Evolutionary conservation across 2,329 filamentous ascomycete genomes (phyloP), one percentile per base, ranked within the genome.

Genomic region (Chaetomium sp.): DNA sequence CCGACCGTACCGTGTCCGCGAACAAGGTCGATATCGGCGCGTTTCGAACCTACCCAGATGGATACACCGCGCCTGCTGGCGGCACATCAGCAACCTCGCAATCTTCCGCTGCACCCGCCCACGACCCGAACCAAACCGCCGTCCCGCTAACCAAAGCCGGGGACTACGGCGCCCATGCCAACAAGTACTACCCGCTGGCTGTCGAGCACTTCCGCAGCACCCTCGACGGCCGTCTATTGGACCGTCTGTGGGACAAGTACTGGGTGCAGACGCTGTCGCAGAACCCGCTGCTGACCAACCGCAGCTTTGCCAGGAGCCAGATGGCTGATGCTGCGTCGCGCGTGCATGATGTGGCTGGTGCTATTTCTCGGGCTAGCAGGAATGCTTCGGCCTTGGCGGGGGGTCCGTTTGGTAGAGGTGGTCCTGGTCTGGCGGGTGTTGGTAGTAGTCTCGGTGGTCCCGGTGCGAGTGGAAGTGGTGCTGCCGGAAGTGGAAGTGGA

Each of bases 1-100:
- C 94, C 0, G 90, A 99, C 69, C 87, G 92, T 62, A 99, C 94
- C 12, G 91, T 97, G 65, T 92, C 86, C 55, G 89, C 91, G 0
- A 91, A 92, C 56, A 96, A 95, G 70, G 91, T 99, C 57, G 94
- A 99, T 68, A 97, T 99, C 61, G 94, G 94, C 52, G 94, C 92
- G 2, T 99, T 99, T 76, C 80, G 94, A 64, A 97, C 94, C 1
- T 96, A 87, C 65, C 89, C 92, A 0, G 81, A 87, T 44, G 79
- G 81, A 59, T 86, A 94, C 72, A 85, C 84, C 59, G 76, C 83
- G 1, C 59, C 61, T 0, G 54, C 56, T 3, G 54, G 47, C 10
- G 12, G 53, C 46, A 4, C 41, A 14, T 14, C 53, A 2, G 4
- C 52, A 3, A 51, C 52, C 6, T 11, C 7, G 11, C 43, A 27